A percentile compares a stretch with the other conserved stretches of the same genome.
These are phyloP conservation scores for Phytomonas francai DNA, from an alignment of 208 protist genomes.

Conservation along the genomic window DNA sequence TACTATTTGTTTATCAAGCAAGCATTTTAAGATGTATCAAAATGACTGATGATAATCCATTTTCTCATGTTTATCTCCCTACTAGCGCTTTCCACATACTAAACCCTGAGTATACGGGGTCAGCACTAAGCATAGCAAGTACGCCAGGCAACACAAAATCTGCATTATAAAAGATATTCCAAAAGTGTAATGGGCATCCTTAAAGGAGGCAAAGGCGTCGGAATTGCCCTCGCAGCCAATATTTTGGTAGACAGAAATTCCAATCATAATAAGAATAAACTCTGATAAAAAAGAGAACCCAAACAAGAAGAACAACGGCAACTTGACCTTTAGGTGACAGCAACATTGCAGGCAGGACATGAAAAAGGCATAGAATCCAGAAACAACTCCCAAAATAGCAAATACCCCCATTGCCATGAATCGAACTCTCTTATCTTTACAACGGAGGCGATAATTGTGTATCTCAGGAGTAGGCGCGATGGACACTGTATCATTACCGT, in stretches of 20 bases:
- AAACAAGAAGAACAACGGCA: conserved; percentile 38
- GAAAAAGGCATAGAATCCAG: conserved; percentile 38
- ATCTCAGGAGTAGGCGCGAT: conserved; percentile 15
- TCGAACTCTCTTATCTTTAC: conserved; percentile 8
- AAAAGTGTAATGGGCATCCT: conserved; percentile 36
- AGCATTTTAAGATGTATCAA: conserved; percentile 1
- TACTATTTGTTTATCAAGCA: neutral
- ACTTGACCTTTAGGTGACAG: conserved; percentile 38
- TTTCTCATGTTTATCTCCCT: neutral
- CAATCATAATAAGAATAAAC: conserved; percentile 24
- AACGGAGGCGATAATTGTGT: conserved; percentile 42
- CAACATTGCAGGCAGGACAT: conserved; percentile 29
- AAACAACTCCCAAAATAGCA: conserved; percentile 29
- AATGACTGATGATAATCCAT: neutral
- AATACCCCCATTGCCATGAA: conserved; percentile 34
- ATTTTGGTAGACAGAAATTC: conserved; percentile 18
- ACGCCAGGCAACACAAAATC: conserved; percentile 25
- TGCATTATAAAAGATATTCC: conserved; percentile 27
- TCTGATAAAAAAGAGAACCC: conserved; percentile 27
- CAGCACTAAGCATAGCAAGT: conserved; percentile 27
- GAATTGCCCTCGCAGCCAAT: conserved; percentile 21
- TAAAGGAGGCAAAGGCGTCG: conserved; percentile 21
- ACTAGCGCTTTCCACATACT: conserved; percentile 36
- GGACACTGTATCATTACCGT: conserved; percentile 8
- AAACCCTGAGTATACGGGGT: conserved; percentile 42